Evolutionary conservation across 352 stramenopile species (phyloP).

Genomic region (Pythium rishiriense): DNA sequence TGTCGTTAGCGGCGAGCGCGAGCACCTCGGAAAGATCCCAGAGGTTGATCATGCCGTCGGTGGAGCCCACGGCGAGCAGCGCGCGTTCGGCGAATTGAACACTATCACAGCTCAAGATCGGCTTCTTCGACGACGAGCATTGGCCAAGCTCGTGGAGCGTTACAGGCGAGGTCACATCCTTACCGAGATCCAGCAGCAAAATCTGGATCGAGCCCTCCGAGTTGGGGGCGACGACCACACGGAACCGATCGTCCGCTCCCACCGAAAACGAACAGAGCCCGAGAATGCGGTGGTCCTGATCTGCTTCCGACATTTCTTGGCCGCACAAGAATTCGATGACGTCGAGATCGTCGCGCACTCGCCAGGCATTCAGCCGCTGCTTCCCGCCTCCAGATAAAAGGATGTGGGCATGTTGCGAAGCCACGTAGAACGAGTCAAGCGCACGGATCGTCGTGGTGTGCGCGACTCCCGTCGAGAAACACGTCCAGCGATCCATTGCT

Average conservation of each 20-base stretch:
- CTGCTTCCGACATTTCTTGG: conserved; percentile 51
- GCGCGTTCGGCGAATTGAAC: conserved; percentile 39
- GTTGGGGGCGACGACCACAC: conserved; percentile 67
- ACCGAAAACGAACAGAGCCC: conserved; percentile 62
- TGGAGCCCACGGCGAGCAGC: conserved; percentile 75
- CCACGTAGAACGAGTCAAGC: conserved; percentile 47
- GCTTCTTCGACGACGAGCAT: conserved; percentile 67
- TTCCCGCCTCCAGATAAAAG: conserved; percentile 80
- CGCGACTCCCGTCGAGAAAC: conserved; percentile 56
- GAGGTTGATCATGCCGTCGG: conserved; percentile 76
- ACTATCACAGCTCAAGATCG: conserved; percentile 69
- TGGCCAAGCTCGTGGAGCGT: conserved; percentile 44
- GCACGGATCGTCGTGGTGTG: conserved; percentile 85
- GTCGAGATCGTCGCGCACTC: conserved; percentile 37
- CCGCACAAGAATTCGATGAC: conserved; percentile 61
- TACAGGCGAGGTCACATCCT: conserved; percentile 22
- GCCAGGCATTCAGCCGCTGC: conserved; percentile 78
- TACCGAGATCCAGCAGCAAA: conserved; percentile 53
- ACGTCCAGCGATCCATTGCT: conserved; percentile 33
- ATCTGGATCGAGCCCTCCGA: conserved; percentile 74
- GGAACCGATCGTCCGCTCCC: conserved; percentile 29
- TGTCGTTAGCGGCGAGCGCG: neutral
- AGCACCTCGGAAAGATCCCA: conserved; percentile 53
- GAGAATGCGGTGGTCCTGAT: conserved; percentile 86
- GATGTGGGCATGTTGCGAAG: conserved; percentile 35